Evolutionary conservation across 345 rosid genomes (phyloP), one percentile per base, ranked within the genome.

Genomic region (Theobroma cacao): DNA sequence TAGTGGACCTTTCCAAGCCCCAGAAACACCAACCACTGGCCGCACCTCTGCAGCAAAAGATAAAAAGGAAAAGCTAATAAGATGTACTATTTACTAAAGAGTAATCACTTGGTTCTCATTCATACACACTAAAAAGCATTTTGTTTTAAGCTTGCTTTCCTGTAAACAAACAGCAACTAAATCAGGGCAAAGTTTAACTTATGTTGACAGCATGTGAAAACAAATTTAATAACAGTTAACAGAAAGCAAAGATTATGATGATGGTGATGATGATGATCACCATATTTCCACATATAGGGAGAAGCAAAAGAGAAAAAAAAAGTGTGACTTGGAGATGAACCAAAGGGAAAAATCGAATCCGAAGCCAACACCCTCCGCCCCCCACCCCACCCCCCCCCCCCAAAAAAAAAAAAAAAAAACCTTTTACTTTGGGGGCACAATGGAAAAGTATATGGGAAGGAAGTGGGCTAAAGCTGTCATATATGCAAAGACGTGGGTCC

Each of bases 311-410:
- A 17, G 43, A 26, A 17, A 11, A 5, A 2, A 67, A 62, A 76
- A 13, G 60, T 33, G 53, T 76, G 85, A 26, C 80, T 76, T 53
- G 59, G 73, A 67, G 75, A 74, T 78, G 63, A 70, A 74, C 79
- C 83, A 56, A 76, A 47, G 59, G 72, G 59, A 18, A 18, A 66
- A 76, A 77, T 56, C 47, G 88, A 86, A 86, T 81, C 86, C 85
- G 47, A 80, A 28, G 81, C n/a, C n/a, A n/a, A n/a, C n/a, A n/a
- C n/a, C n/a, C n/a, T n/a, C n/a, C n/a, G n/a, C n/a, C n/a, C n/a
- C n/a, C n/a, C n/a, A n/a, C n/a, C n/a, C n/a, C n/a, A n/a, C n/a
- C n/a, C n/a, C n/a, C n/a, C n/a, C n/a, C n/a, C n/a, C n/a, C n/a
- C n/a, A n/a, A n/a, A n/a, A n/a, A n/a, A n/a, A n/a, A n/a, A n/a